Conservation (phyloP, 2,329 filamentous ascomycete genomes). For the Cladophialophora exuberans region DNA sequence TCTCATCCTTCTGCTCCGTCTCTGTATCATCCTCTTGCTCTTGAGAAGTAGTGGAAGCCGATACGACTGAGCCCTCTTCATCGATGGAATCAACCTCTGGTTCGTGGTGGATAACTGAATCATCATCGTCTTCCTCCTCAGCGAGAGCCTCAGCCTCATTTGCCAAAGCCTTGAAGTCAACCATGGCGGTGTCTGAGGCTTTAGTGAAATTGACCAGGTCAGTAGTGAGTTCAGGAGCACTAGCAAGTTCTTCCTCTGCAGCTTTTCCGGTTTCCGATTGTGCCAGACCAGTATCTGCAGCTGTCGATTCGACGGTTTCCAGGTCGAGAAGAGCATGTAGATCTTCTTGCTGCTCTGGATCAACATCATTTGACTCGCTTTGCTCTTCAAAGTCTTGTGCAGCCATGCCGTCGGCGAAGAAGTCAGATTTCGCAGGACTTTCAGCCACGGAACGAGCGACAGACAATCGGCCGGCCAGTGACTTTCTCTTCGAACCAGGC, state of each 20-base stretch:
- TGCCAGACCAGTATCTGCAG: slow-evolving; percentile 3
- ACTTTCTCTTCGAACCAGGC: slow-evolving; percentile 30
- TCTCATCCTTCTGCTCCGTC: slow-evolving; percentile 46
- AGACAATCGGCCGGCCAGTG: slow-evolving; percentile 28
- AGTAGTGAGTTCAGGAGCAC: slow-evolving; percentile 26
- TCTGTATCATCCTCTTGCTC: slow-evolving; percentile 49
- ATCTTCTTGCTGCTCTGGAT: slow-evolving; percentile 11
- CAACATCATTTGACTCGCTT: slow-evolving; percentile 34
- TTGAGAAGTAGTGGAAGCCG: slow-evolving; percentile 63
- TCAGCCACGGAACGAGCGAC: slow-evolving; percentile 33
- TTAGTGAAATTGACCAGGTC: slow-evolving; percentile 30
- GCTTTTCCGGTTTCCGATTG: slow-evolving; percentile 14
- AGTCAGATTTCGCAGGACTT: slow-evolving; percentile 52
- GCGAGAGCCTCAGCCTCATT: slow-evolving; percentile 28
- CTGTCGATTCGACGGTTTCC: slow-evolving; percentile 12
- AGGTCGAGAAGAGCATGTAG: slow-evolving; percentile 23
- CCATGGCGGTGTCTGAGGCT: slow-evolving; percentile 31
- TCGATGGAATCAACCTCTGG: slow-evolving; percentile 11
- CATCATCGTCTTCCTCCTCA: slow-evolving; percentile 37
- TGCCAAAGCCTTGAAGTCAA: slow-evolving; percentile 30
- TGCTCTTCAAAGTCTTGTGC: slow-evolving; percentile 49
- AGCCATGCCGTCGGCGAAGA: slow-evolving; percentile 67
- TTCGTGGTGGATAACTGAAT: slow-evolving; percentile 34
- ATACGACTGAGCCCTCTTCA: slow-evolving; percentile 38
- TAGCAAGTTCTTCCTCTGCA: slow-evolving; percentile 28